Base-by-base conservation (phyloP, 2,329 filamentous ascomycete genomes). In the Cladosporium sp. region DNA sequence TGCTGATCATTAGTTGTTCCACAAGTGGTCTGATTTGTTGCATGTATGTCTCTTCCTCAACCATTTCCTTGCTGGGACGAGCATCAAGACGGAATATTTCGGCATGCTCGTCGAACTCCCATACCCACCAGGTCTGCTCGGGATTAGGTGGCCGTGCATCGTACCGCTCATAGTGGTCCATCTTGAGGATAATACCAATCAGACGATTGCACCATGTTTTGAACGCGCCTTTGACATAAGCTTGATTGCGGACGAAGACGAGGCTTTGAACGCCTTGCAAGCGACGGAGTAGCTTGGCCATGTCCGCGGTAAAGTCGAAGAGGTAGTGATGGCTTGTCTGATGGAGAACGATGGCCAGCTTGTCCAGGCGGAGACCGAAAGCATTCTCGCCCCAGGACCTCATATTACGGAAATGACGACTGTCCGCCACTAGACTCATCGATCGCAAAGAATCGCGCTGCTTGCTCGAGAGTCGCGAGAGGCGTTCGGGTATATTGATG, bases 151-250 rank as follows among this genome's bases (percentile, higher is more conserved):
- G 70, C 9, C 50, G 55, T 1, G 65, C 68, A 51, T 73, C 71
- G 59, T 75, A 78, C 40, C 75, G 65, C 51, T 75, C 68, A 14
- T 68, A 66, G 60, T 76, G 74, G 61, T 78, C 76, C 22, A 71
- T 67, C 55, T 76, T 75, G 60, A 78, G 59, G 5, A 78, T 67
- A 17, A 72, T 61, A 0, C 73, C 73, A n/a, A 76, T 59, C 0
- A 78, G 63, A 1, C 69, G 64, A 49, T 74, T 73, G 45, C 68
- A 73, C 73, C 74, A 75, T 9, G 68, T 70, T 45, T 70, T 69
- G 55, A 76, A 73, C 40, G 64, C 65, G 1, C 71, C 70, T 54
- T 74, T 74, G 39, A 75, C 68, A n/a, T 63, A 63, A 2, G 72
- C 71, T 0, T 59, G 60, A 58, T 74, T 72, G 14, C 67, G 62